A percentile compares a stretch with the other conserved stretches of the same genome.
phyloP scores from a whole-genome alignment of 805 yeast genomes.

The Saturnispora halmiae region DNA sequence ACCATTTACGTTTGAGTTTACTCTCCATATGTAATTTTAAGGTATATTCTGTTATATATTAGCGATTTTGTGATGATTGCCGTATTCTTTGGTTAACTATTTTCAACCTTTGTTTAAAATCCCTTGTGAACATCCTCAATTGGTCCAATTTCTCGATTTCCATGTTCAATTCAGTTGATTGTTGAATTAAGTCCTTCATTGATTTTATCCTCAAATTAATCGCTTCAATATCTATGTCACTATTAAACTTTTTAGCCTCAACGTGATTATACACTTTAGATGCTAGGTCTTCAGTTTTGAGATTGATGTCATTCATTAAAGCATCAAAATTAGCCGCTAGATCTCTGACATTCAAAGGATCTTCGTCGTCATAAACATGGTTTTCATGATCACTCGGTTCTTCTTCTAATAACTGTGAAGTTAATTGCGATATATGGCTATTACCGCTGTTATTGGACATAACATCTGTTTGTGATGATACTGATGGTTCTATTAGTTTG shows the following conservation, averaged over 20 bases:
- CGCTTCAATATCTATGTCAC: conserved; percentile 18
- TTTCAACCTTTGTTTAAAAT: conserved; percentile 22
- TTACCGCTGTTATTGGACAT: background rate
- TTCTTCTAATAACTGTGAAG: conserved; percentile 3
- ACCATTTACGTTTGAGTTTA: too few relatives aligned
- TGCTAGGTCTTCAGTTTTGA: conserved; percentile 37
- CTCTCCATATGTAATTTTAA: background rate
- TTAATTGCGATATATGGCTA: background rate
- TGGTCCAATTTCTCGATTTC: conserved; percentile 31
- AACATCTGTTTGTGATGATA: background rate
- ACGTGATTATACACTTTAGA: conserved; percentile 24
- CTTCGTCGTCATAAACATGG: conserved; percentile 31
- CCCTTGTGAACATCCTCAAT: conserved; percentile 24
- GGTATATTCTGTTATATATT: conserved; percentile 7
- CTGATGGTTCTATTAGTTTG: too few relatives aligned
- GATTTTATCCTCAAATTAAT: conserved; percentile 18
- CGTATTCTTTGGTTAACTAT: conserved; percentile 18
- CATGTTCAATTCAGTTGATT: conserved; percentile 21
- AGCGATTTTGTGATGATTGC: background rate
- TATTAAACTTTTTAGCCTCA: conserved; percentile 17
- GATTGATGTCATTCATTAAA: conserved; percentile 51
- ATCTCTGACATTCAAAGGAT: conserved; percentile 54
- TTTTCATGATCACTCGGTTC: conserved; percentile 6
- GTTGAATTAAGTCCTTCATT: conserved; percentile 16
- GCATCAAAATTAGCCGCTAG: conserved; percentile 58